phyloP scores from a whole-genome alignment of 805 yeast species.

The Kurtzmaniella fragi region DNA sequence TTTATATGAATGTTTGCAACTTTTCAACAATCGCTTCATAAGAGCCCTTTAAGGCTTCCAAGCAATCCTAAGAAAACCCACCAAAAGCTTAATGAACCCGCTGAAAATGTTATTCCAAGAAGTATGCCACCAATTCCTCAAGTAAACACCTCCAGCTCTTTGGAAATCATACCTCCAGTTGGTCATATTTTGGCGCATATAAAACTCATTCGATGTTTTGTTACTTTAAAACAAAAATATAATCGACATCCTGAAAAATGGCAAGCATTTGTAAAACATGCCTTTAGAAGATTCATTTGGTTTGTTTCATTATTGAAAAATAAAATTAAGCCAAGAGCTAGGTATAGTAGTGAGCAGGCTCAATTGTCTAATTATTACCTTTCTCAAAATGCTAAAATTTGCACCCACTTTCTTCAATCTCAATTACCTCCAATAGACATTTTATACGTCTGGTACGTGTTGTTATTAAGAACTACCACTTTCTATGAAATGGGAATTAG shows the following conservation, averaged over 20 bases:
- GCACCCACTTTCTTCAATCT: neutral
- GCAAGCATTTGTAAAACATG: conserved; percentile 1
- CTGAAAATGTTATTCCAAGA: too few species aligned
- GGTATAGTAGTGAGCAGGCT: neutral
- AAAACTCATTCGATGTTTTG: conserved; percentile 2
- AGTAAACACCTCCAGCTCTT: too few species aligned
- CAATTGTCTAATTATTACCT: conserved; percentile 1
- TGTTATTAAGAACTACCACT: neutral
- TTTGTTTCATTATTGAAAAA: neutral
- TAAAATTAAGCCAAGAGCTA: conserved; percentile 1
- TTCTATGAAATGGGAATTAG: conserved; percentile 3
- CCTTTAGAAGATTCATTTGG: conserved; percentile 1
- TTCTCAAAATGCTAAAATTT: neutral
- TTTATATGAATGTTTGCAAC: too few species aligned
- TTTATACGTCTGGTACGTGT: conserved; percentile 3
- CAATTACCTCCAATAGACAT: conserved; percentile 3
- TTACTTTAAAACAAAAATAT: neutral
- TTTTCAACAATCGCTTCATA: too few species aligned
- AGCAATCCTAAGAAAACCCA: too few species aligned
- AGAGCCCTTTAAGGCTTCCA: too few species aligned
- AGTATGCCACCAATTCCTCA: too few species aligned
- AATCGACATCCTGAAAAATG: neutral
- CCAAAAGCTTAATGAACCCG: too few species aligned
- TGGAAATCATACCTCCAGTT: neutral
- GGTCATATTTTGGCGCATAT: conserved; percentile 1